Conservation (phyloP, 805 yeast genomes). For the Candida pseudofarinosa region DNA sequence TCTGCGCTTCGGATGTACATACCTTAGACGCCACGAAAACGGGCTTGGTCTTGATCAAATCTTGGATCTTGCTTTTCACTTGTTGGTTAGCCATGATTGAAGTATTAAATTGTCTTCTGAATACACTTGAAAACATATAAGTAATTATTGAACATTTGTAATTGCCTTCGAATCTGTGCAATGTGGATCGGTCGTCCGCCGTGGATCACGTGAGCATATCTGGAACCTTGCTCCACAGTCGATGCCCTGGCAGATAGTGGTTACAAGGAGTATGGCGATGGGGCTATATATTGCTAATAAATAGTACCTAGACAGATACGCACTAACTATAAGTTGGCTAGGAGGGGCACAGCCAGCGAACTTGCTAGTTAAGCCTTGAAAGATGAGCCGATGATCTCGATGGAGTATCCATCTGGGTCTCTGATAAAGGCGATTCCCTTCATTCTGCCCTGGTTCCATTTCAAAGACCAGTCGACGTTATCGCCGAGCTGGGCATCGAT, state of each 20-base stretch:
- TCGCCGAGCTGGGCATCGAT: constrained; percentile 43
- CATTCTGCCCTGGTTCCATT: constrained; percentile 52
- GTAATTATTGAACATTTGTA: neutral
- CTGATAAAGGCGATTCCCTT: constrained; percentile 65
- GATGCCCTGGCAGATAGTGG: no score
- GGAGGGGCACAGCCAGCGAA: no score
- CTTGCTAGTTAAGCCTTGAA: constrained; percentile 4
- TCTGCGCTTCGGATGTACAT: constrained; percentile 21
- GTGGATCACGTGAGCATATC: no score
- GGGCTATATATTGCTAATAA: no score
- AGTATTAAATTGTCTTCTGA: constrained; percentile 8
- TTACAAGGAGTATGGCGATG: no score
- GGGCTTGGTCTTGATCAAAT: constrained; percentile 58
- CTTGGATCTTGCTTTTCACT: constrained; percentile 54
- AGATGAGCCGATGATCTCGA: constrained; percentile 61
- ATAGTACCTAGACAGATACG: no score
- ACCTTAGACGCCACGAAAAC: constrained; percentile 81
- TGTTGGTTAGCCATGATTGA: constrained; percentile 56
- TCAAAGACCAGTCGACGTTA: constrained; percentile 51
- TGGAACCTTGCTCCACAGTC: no score
- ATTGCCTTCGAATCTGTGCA: no score
- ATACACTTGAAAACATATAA: constrained; percentile 9
- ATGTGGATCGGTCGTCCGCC: no score
- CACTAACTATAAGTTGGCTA: no score
- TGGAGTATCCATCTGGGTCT: constrained; percentile 89